These are phyloP conservation scores for Boletus smithii DNA, from an alignment of 1,284 basidiomycete species.

Conservation along the genomic window DNA sequence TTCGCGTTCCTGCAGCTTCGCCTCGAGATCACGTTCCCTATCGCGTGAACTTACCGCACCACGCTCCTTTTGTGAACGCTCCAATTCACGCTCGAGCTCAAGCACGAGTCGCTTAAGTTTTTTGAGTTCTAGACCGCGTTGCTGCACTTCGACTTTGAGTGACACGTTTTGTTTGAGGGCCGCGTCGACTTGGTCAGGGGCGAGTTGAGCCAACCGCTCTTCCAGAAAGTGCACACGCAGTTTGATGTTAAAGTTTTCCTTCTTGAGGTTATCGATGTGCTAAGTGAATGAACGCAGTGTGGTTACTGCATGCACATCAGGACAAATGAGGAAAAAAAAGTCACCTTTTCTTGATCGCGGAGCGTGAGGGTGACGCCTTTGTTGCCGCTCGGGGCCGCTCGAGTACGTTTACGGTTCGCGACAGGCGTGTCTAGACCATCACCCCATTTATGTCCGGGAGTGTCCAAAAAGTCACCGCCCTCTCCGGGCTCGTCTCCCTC, in stretches of 20 bases:
- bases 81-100: slow-evolving; percentile 78
- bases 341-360: slow-evolving; percentile 91
- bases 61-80: slow-evolving; percentile 59
- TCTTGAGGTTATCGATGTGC: slow-evolving; percentile 92
- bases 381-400: slow-evolving; percentile 41
- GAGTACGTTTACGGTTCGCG: slow-evolving; percentile 41
- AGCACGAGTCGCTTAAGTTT: slow-evolving; percentile 86
- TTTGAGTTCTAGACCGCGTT: slow-evolving; percentile 89
- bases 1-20: slow-evolving; percentile 65
- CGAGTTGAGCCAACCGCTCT: slow-evolving; percentile 82
- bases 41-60: slow-evolving; percentile 46
- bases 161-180: slow-evolving; percentile 92
- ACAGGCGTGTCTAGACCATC: slow-evolving; percentile 51
- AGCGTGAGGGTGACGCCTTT: slow-evolving; percentile 77
- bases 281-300: slow-evolving; percentile 30
- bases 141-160: slow-evolving; percentile 90
- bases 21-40: slow-evolving; percentile 68
- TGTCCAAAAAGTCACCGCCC: slow-evolving; percentile 47
- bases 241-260: slow-evolving; percentile 94
- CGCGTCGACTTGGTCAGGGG: slow-evolving; percentile 88
- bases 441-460: slow-evolving; percentile 51
- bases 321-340: neutral
- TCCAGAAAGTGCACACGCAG: slow-evolving; percentile 92
- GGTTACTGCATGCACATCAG: neutral
- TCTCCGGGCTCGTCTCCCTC: slow-evolving; percentile 42